Evolutionary conservation across 345 rosid species (phyloP).

Genomic region (Gossypium sturtianum): DNA sequence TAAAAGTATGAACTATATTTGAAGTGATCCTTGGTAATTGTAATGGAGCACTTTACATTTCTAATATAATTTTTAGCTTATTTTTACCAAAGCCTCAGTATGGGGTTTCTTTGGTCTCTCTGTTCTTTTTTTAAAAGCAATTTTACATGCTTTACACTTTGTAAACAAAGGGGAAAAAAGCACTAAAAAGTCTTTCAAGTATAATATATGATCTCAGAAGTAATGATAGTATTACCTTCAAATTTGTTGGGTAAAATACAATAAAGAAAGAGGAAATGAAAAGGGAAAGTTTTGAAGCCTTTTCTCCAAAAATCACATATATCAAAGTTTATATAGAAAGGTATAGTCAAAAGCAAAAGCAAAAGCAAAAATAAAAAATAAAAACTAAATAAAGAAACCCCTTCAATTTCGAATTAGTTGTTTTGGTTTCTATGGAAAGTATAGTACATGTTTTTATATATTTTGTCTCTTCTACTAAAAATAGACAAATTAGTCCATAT

Average conservation of each 20-base stretch:
- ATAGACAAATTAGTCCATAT: fast-evolving
- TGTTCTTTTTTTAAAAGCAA: constrained; percentile 7
- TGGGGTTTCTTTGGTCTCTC: neutral
- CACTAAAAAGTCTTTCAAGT: neutral
- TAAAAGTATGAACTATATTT: constrained; percentile 16
- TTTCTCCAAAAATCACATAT: neutral
- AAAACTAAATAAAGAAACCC: neutral
- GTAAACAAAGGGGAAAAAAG: constrained; percentile 7
- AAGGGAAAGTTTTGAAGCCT: neutral
- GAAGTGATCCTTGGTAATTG: constrained; percentile 47
- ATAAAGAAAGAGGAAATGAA: neutral
- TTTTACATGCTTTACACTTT: constrained; percentile 31
- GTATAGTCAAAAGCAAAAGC: neutral
- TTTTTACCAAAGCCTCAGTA: constrained; percentile 14
- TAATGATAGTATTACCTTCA: neutral
- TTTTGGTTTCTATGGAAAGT: too few relatives aligned
- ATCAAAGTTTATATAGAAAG: neutral
- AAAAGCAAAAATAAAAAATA: neutral
- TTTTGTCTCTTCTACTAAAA: too few relatives aligned
- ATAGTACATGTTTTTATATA: too few relatives aligned
- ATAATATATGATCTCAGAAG: neutral
- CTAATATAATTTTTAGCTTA: constrained; percentile 14
- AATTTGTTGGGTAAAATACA: neutral
- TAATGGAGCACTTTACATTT: constrained; percentile 40
- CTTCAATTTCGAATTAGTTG: too few relatives aligned